Percentiles rank a stretch among this genome's conserved stretches.
These are phyloP conservation scores for Wickerhamomyces queroliae DNA, from an alignment of 805 yeast species.

Conservation along the genomic window DNA sequence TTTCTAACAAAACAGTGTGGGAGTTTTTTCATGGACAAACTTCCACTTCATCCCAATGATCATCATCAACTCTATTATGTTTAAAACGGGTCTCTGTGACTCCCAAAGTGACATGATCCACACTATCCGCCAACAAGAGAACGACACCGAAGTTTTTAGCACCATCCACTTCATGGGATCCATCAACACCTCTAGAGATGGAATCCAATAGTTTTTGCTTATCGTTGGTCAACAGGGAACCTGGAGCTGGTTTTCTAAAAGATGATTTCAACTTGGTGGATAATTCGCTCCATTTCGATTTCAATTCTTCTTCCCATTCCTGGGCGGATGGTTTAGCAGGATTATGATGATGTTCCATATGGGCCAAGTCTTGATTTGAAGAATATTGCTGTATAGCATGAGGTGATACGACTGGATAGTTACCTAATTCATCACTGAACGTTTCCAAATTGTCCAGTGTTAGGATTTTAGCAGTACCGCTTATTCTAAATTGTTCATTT, in stretches of 20 bases:
- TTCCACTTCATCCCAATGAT: slow-evolving; percentile 71
- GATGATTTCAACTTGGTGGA: slow-evolving; percentile 56
- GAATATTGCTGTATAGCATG: slow-evolving; percentile 13
- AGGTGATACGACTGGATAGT: slow-evolving; percentile 27
- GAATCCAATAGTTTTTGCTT: slow-evolving; percentile 58
- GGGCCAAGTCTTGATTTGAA: slow-evolving; percentile 18
- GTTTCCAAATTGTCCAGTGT: slow-evolving; percentile 15
- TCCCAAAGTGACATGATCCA: slow-evolving; percentile 61
- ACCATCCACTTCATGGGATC: slow-evolving; percentile 55
- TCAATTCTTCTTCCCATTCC: slow-evolving; percentile 66
- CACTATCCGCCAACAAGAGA: slow-evolving; percentile 62
- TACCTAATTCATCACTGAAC: slow-evolving; percentile 13
- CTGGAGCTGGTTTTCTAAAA: slow-evolving; percentile 72
- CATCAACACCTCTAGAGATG: slow-evolving; percentile 79
- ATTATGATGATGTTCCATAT: slow-evolving; percentile 10
- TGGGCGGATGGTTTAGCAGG: slow-evolving; percentile 42
- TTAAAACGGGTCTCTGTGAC: slow-evolving; percentile 46
- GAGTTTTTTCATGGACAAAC: slow-evolving; percentile 67
- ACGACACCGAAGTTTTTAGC: slow-evolving; percentile 61
- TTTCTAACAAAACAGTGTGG: too few relatives aligned
- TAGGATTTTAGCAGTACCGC: slow-evolving; percentile 55
- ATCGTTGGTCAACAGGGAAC: slow-evolving; percentile 48
- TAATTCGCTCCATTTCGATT: slow-evolving; percentile 55
- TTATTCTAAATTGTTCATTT: slow-evolving; percentile 66
- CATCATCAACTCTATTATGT: slow-evolving; percentile 46